Conservation (phyloP, 352 stramenopile genomes). For the Pythium volutum region DNA sequence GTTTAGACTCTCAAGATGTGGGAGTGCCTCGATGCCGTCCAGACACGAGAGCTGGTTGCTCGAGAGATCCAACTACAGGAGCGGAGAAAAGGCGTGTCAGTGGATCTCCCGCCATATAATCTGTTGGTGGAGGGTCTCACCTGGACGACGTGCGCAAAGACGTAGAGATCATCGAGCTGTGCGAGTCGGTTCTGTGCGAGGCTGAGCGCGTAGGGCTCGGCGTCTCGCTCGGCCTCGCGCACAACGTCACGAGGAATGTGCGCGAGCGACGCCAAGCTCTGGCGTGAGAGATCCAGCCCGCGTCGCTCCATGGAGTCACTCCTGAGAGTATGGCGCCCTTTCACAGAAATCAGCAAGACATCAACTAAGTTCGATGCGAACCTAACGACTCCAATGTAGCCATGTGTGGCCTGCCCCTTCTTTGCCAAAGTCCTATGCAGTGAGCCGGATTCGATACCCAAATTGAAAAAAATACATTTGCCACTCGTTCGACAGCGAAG, state of each 20-base stretch:
- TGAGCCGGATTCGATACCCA: too few relatives aligned
- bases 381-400: too few relatives aligned
- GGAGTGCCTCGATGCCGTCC: slow-evolving; percentile 48
- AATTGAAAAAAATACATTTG: too few relatives aligned
- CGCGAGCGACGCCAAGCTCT: slow-evolving; percentile 40
- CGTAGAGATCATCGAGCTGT: slow-evolving; percentile 34
- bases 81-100: background rate
- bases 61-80: slow-evolving; percentile 50
- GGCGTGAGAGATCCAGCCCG: slow-evolving; percentile 49
- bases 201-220: slow-evolving; percentile 38
- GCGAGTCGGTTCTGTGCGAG: slow-evolving; percentile 51
- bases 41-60: slow-evolving; percentile 51
- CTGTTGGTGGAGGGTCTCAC: too few relatives aligned
- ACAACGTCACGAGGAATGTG: slow-evolving; percentile 49
- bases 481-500: too few relatives aligned
- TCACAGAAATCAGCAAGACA: slow-evolving; percentile 5
- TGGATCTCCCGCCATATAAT: too few relatives aligned
- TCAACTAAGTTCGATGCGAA: slow-evolving; percentile 7
- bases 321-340: slow-evolving; percentile 1
- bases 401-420: too few relatives aligned
- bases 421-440: too few relatives aligned
- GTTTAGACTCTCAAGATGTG: slow-evolving; percentile 42
- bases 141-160: slow-evolving; percentile 49
- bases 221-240: slow-evolving; percentile 34
- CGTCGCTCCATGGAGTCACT: slow-evolving; percentile 27